These are phyloP conservation scores for Coemansia sp. DNA, from an alignment of 192 early-diverging fungal genomes.

Conservation along the genomic window DNA sequence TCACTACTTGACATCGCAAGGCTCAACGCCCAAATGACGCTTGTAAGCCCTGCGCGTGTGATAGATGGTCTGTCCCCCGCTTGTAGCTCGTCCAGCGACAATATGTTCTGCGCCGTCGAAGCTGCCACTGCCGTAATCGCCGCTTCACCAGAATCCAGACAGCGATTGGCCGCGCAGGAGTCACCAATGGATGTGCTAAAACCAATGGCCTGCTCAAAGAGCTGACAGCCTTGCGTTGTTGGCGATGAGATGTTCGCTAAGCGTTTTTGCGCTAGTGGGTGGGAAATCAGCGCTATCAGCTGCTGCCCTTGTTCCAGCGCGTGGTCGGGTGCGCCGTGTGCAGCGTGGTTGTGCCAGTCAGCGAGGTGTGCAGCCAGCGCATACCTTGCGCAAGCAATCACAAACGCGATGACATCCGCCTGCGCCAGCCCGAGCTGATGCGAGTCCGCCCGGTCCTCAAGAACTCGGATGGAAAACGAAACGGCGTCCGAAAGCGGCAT, in stretches of 20 bases:
- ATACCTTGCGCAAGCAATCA: conserved; percentile 40
- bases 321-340: neutral
- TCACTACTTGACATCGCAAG: conserved; percentile 28
- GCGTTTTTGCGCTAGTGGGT: conserved; percentile 31
- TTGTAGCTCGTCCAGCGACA: conserved; percentile 22
- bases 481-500: conserved; percentile 42
- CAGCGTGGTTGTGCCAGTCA: conserved; percentile 9
- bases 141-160: conserved; percentile 7
- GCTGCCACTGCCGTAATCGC: conserved; percentile 16
- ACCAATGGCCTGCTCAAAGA: conserved; percentile 34
- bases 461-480: conserved; percentile 25
- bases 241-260: conserved; percentile 44
- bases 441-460: conserved; percentile 18
- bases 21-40: conserved; percentile 45
- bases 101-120: conserved; percentile 10
- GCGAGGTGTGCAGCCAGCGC: conserved; percentile 15
- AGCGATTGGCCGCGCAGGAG: conserved; percentile 18
- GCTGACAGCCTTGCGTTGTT: conserved; percentile 35
- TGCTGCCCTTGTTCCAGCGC: conserved; percentile 7
- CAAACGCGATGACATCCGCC: conserved; percentile 39
- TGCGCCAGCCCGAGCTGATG: conserved; percentile 28
- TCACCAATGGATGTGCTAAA: conserved; percentile 25
- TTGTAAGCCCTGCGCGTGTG: conserved; percentile 19
- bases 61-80: conserved; percentile 1
- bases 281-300: conserved; percentile 16